phyloP scores from a whole-genome alignment of 2,329 filamentous ascomycete genomes.

The Calonectria pteridis region DNA sequence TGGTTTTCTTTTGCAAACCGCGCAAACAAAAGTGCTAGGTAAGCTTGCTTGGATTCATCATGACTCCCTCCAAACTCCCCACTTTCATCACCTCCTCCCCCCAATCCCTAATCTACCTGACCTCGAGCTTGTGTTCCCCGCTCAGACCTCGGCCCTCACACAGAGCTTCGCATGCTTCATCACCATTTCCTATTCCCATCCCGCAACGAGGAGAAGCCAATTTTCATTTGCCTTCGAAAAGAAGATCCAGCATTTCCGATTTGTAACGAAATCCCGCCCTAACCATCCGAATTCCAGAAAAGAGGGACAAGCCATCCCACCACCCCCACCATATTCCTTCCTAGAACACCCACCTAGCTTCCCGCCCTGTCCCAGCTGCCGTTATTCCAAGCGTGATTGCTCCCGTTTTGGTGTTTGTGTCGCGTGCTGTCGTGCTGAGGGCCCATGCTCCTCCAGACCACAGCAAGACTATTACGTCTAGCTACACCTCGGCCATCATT shows the following conservation, averaged over 20 bases:
- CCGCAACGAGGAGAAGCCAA: not conserved
- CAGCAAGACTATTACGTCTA: slow-evolving; percentile 37
- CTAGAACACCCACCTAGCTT: slow-evolving; percentile 1
- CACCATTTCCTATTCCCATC: not conserved
- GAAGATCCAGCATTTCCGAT: not conserved
- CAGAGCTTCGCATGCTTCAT: not conserved
- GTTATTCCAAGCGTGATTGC: slow-evolving; percentile 23
- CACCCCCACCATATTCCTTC: not conserved
- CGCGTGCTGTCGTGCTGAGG: slow-evolving; percentile 32
- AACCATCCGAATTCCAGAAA: slow-evolving; percentile 8
- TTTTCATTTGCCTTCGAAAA: not conserved
- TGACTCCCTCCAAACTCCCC: slow-evolving; percentile 21
- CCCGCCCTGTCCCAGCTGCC: not conserved
- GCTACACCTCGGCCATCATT: slow-evolving; percentile 32
- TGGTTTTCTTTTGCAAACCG: not conserved
- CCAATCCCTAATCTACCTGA: slow-evolving; percentile 4
- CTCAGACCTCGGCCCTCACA: not conserved
- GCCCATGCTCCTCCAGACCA: slow-evolving; percentile 43
- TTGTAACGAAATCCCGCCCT: not conserved
- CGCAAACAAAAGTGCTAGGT: not conserved
- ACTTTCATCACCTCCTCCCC: slow-evolving; percentile 10
- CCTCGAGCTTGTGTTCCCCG: slow-evolving; percentile 23
- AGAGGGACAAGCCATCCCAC: not conserved
- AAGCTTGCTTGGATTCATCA: slow-evolving; percentile 18
- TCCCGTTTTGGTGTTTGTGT: slow-evolving; percentile 25